Conservation (phyloP, 129 eudicot species). For the Artemisia tridentata region DNA sequence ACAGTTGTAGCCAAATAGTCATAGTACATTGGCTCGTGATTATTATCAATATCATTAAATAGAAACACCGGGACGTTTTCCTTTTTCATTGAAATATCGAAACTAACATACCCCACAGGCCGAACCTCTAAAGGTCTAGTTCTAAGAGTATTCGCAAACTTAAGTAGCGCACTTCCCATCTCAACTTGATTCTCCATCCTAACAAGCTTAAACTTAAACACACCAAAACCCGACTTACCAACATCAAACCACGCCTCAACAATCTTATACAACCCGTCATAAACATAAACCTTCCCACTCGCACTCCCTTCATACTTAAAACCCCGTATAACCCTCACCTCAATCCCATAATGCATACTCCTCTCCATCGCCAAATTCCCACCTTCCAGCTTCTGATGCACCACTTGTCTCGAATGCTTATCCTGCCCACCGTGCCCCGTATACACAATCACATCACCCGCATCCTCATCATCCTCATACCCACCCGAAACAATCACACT, state of each 20-base stretch:
- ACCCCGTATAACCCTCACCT: constrained; percentile 81
- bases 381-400: constrained; percentile 66
- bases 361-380: constrained; percentile 79
- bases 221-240: constrained; percentile 79
- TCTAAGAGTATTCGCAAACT: constrained; percentile 55
- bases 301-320: constrained; percentile 60
- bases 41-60: constrained; percentile 61
- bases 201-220: constrained; percentile 64
- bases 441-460: constrained; percentile 58
- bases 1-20: constrained; percentile 54
- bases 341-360: constrained; percentile 76
- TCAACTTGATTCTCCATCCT: constrained; percentile 62
- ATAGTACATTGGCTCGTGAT: constrained; percentile 56
- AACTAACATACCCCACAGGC: constrained; percentile 56
- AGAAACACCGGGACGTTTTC: constrained; percentile 59
- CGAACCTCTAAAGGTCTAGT: constrained; percentile 45
- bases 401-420: constrained; percentile 48
- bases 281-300: constrained; percentile 78
- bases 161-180: constrained; percentile 63
- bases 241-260: constrained; percentile 62
- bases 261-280: constrained; percentile 71
- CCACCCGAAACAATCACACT: constrained; percentile 83
- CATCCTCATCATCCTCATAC: constrained; percentile 80
- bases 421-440: constrained; percentile 93
- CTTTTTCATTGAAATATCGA: constrained; percentile 60